Base-by-base conservation (phyloP, 108 stramenopile species). In the Bacterosira constricta region DNA sequence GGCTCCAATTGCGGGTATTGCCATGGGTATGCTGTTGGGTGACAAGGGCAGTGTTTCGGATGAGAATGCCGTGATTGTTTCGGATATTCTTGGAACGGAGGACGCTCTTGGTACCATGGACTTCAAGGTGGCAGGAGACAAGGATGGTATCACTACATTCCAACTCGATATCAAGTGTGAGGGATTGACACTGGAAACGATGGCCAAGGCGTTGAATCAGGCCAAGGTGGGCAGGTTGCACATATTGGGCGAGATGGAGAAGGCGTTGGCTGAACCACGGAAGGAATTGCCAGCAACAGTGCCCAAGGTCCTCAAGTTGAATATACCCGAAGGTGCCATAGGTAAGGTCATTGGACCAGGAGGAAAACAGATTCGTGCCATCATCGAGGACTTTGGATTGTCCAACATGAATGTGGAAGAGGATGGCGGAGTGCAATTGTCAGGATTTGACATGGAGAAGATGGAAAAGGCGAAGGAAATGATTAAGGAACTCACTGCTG, bases 81-180 rank as follows among this genome's bases (percentile, higher is more conserved):
- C 91, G 15, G 93, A 96, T 69, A 89, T 96, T 49, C 64, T 86
- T 49, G 96, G 93, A 8, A 86, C 90, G 0, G 93, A 96, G 71
- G 96, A 94, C 74, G 89, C 85, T 23, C 62, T 92, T 10, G 92
- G 91, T 49, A 87, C 88, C 8, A 96, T 96, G 91, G 91, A 92
- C 74, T 90, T 95, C 72, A 92, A 92, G 63, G 93, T 96, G 21
- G 94, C 94, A 4, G 96, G 96, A 17, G 84, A 90, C 53, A 69
- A 81, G 47, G 81, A 83, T 9, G 96, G 94, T 23, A 89, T 92
- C 52, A 87, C 88, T 30, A 84, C 90, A n/a, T 97, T 98, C 52
- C 97, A 98, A 67, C 75, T 98, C 36, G 97, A 98, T 77, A 94
- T 96, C 80, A 98, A 98, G 73, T 91, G 92, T 58, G 88, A 92